Base-by-base conservation (phyloP, 495 filamentous ascomycete genomes). In the Aspergillus nidulans region DNA sequence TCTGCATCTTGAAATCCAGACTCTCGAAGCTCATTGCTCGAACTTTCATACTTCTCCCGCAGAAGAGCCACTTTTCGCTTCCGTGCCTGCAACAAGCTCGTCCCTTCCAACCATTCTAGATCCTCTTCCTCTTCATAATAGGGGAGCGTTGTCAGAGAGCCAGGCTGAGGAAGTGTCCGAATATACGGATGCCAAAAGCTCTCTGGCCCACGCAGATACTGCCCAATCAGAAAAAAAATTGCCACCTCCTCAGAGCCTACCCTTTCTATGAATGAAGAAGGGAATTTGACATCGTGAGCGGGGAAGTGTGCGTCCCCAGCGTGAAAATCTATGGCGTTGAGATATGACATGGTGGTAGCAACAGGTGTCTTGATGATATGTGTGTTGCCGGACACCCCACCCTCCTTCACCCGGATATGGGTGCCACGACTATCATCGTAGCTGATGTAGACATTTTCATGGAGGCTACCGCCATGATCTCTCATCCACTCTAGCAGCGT, bases 151-250 rank as follows among this genome's bases (percentile, higher is more conserved):
- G 76, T 77, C 56, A 85, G 69, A 1, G 75, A 69, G 3, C 74
- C 70, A 6, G 77, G 74, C 46, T 64, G 63, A n/a, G 85, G 85
- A 39, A 89, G 56, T 20, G 76, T 76, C 15, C 70, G 66, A 15
- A 88, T 62, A 66, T 88, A 89, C 3, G 83, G 82, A 61, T 67
- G 73, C 85, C 85, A 89, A 54, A 80, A 81, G 1, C 81, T 77
- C n/a, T 70, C 52, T 15, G 65, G 32, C 1, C 69, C 72, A 6
- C 76, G 64, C 32, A 83, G 57, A 58, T 73, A 75, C 60, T 89
- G 81, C 20, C 80, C 72, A 50, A 83, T 76, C 0, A 89, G 69
- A 58, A 85, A 83, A 57, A 86, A 81, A 0, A 69, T 65, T 18
- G 63, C 60, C 5, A 68, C 67, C 51, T 77, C 73, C 41, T 75